These are phyloP conservation scores for Monilinia aucupariae DNA, from an alignment of 2,329 filamentous ascomycete species.

Conservation along the genomic window DNA sequence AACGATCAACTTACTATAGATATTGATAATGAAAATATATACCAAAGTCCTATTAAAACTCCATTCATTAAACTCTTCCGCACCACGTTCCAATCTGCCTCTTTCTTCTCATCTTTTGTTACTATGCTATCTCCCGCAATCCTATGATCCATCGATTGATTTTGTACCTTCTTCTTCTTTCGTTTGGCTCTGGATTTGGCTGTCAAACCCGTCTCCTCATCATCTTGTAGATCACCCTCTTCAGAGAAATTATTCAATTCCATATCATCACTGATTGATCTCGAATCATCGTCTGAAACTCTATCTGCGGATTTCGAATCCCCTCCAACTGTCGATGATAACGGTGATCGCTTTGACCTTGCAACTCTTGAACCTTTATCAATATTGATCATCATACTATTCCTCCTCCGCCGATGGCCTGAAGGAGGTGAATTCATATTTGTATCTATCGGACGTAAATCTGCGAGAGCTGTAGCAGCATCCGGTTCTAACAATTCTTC, in stretches of 20 bases:
- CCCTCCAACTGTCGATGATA: constrained; percentile 22
- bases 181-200: constrained; percentile 64
- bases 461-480: constrained; percentile 26
- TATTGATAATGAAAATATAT: constrained; percentile 86
- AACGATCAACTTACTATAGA: constrained; percentile 62
- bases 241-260: constrained; percentile 55
- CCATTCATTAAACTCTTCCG: constrained; percentile 67
- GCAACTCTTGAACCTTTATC: constrained; percentile 18
- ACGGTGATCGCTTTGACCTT: constrained; percentile 19
- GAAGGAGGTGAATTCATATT: constrained; percentile 28
- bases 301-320: constrained; percentile 23
- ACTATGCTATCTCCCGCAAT: constrained; percentile 56
- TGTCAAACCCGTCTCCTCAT: constrained; percentile 86
- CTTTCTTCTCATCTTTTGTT: constrained; percentile 65
- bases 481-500: constrained; percentile 25
- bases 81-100: constrained; percentile 69
- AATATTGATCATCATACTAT: constrained; percentile 32
- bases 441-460: constrained; percentile 21
- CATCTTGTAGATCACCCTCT: constrained; percentile 71
- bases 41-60: constrained; percentile 81
- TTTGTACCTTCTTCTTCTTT: constrained; percentile 59
- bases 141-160: constrained; percentile 64
- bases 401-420: constrained; percentile 34
- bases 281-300: constrained; percentile 30
- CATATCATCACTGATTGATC: constrained; percentile 44